A percentile compares a stretch with the other conserved stretches of the same genome.
Evolutionary conservation across 202 grass and related monocot species (phyloP).

Genomic region (Setaria viridis): DNA sequence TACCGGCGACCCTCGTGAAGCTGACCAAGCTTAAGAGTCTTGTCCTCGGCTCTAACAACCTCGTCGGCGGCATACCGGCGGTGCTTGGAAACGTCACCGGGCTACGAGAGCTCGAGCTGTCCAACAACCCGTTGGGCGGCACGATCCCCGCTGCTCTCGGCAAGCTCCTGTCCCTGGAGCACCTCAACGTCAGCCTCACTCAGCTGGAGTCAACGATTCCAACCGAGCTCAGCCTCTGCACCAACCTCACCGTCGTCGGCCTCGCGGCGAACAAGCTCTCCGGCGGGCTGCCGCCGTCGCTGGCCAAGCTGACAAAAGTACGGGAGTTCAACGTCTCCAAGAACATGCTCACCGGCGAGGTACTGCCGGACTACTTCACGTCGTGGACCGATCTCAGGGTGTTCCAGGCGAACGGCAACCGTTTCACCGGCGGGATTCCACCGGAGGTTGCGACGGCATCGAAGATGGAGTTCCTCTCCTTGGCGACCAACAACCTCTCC

Average conservation of each 20-base stretch:
- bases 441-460: conserved; percentile 42
- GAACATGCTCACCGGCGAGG: conserved; percentile 62
- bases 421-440: conserved; percentile 50
- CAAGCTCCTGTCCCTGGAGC: conserved; percentile 51
- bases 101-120: conserved; percentile 49
- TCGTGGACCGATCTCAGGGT: conserved; percentile 56
- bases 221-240: conserved; percentile 54
- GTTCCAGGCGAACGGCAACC: conserved; percentile 61
- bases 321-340: conserved; percentile 60
- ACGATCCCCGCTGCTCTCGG: conserved; percentile 45
- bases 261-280: conserved; percentile 59
- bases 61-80: conserved; percentile 50
- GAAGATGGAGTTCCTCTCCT: conserved; percentile 46
- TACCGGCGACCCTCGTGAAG: conserved; percentile 48
- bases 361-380: conserved; percentile 54
- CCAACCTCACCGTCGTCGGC: conserved; percentile 59
- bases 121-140: conserved; percentile 49
- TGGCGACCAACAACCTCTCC: conserved; percentile 58
- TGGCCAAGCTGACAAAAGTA: conserved; percentile 54
- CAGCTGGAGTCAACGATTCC: conserved; percentile 54
- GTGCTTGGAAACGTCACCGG: conserved; percentile 40
- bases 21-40: conserved; percentile 44
- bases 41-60: conserved; percentile 44
- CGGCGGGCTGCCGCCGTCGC: conserved; percentile 43
- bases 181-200: conserved; percentile 53